A percentile compares a stretch with the other conserved stretches of the same genome.
Evolutionary conservation across 169 alveolate species (phyloP).

Genomic region (Plasmodium malariae): DNA sequence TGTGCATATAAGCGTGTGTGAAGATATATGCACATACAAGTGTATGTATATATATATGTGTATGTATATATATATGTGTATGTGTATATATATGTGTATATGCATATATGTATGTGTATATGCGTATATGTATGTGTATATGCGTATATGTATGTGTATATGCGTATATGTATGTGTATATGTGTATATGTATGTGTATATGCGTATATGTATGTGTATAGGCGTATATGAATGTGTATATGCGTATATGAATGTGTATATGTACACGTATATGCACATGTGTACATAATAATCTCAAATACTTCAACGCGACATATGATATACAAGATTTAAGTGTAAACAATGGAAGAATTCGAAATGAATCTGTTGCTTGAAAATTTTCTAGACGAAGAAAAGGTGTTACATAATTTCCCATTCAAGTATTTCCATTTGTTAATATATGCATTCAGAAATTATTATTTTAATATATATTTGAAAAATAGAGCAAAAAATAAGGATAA

Average conservation of each 20-base stretch:
- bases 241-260: no score
- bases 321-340: constrained; percentile 1
- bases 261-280: constrained; percentile 8
- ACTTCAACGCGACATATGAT: not conserved
- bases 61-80: not conserved
- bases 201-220: no score
- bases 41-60: not conserved
- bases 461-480: constrained; percentile 16
- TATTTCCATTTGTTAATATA: constrained; percentile 27
- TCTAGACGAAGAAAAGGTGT: constrained; percentile 60
- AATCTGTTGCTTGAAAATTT: constrained; percentile 37
- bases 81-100: not conserved
- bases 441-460: constrained; percentile 54
- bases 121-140: not conserved
- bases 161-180: not conserved
- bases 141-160: not conserved
- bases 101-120: not conserved
- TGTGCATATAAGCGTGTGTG: not conserved
- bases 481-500: constrained; percentile 4
- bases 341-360: constrained; percentile 54
- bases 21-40: no score
- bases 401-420: constrained; percentile 39
- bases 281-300: not conserved
- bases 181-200: not conserved
- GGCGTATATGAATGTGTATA: no score